Conservation (phyloP, 352 stramenopile species). For the Pythium periplocum region DNA sequence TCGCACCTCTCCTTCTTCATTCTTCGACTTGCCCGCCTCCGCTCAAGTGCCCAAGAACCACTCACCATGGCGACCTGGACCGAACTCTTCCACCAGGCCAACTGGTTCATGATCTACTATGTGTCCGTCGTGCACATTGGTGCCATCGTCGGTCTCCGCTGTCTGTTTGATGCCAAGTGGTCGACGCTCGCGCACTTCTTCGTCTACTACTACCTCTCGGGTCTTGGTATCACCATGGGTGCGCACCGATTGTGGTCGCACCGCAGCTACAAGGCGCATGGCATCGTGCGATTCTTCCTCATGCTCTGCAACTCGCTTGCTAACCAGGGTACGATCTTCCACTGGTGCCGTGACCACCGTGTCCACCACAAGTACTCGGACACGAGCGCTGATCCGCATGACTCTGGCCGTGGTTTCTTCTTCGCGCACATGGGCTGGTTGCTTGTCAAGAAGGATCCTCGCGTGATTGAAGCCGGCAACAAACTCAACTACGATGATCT, state of each 20-base stretch:
- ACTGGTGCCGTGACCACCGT: constrained; percentile 97
- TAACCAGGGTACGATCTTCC: constrained; percentile 98
- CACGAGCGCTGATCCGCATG: constrained; percentile 91
- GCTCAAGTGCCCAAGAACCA: constrained; percentile 36
- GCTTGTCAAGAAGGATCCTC: constrained; percentile 95
- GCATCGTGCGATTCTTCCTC: constrained; percentile 89
- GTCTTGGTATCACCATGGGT: constrained; percentile 97
- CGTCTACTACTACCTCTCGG: constrained; percentile 92
- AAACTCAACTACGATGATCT: constrained; percentile 98
- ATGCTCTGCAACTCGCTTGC: constrained; percentile 98
- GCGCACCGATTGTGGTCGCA: constrained; percentile 98
- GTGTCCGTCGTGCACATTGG: constrained; percentile 91
- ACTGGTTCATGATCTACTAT: constrained; percentile 99
- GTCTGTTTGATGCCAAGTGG: constrained; percentile 72
- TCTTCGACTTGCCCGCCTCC: not conserved
- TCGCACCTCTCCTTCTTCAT: constrained; percentile 1
- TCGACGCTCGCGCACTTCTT: constrained; percentile 87
- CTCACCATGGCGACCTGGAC: constrained; percentile 44
- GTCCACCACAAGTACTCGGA: constrained; percentile 99
- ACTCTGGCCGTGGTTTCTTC: constrained; percentile 98
- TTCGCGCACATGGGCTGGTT: constrained; percentile 99
- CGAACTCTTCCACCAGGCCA: constrained; percentile 86
- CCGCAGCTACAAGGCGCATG: constrained; percentile 92
- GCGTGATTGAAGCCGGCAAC: constrained; percentile 83
- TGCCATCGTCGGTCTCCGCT: constrained; percentile 85